A percentile compares a stretch with the other conserved stretches of the same genome.
Conservation (phyloP, 2,329 filamentous ascomycete species). For the Aspergillus intermedius region DNA sequence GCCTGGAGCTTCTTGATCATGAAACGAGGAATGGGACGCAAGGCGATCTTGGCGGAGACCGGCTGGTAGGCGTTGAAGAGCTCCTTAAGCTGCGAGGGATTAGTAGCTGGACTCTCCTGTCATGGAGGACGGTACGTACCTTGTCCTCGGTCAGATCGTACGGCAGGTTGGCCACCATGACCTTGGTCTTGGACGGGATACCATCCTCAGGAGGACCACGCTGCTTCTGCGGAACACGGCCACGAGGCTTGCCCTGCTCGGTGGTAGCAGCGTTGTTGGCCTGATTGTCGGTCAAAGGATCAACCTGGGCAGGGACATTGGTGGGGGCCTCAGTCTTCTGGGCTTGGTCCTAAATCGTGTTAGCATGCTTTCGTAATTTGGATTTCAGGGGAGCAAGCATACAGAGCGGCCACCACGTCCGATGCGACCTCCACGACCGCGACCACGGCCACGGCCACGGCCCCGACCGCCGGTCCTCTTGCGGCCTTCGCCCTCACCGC, state of each 20-base stretch:
- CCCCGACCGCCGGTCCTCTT: conserved; percentile 57
- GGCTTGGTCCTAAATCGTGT: conserved; percentile 17
- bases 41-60: conserved; percentile 93
- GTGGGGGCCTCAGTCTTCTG: conserved; percentile 19
- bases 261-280: conserved; percentile 32
- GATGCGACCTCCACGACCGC: conserved; percentile 61
- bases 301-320: conserved; percentile 14
- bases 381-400: conserved; percentile 23
- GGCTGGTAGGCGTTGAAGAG: conserved; percentile 91
- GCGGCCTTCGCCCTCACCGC: conserved; percentile 62
- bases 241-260: conserved; percentile 34
- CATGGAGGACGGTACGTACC: conserved; percentile 48
- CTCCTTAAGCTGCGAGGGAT: conserved; percentile 72
- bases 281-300: conserved; percentile 49
- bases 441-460: conserved; percentile 59
- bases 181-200: conserved; percentile 98
- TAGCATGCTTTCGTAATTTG: not conserved
- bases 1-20: conserved; percentile 99
- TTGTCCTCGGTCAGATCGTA: conserved; percentile 98
- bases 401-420: conserved; percentile 56
- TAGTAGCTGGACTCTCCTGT: conserved; percentile 14
- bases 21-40: conserved; percentile 96
- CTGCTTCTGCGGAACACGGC: conserved; percentile 60
- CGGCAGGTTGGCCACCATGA: conserved; percentile 99
- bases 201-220: conserved; percentile 95